A percentile compares a stretch with the other conserved stretches of the same genome.
phyloP scores from a whole-genome alignment of 176 grass and related monocot genomes.

The Typha latifolia region DNA sequence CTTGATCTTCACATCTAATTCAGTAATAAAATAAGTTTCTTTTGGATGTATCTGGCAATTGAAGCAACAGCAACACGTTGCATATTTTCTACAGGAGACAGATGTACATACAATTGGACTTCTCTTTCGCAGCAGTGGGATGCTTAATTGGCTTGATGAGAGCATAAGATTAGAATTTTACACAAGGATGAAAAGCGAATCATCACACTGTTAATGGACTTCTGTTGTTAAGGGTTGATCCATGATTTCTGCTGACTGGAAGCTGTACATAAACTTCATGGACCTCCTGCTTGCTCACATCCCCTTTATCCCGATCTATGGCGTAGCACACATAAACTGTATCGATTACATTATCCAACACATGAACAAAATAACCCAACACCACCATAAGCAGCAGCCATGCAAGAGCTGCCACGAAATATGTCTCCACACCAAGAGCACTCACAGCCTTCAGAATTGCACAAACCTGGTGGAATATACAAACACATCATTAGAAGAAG shows the following conservation, averaged over 20 bases:
- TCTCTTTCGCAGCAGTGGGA: too few species aligned
- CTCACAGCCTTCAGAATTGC: constrained; percentile 24
- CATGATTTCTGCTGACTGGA: constrained; percentile 33
- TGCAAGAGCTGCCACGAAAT: constrained; percentile 30
- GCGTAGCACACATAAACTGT: constrained; percentile 40
- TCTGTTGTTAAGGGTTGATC: constrained; percentile 1
- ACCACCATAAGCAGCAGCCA: constrained; percentile 33
- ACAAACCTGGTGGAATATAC: constrained; percentile 24
- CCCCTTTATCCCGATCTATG: constrained; percentile 43
- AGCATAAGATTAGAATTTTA: too few species aligned
- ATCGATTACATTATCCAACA: constrained; percentile 44
- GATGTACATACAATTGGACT: not conserved
- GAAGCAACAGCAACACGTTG: not conserved
- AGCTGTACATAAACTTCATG: constrained; percentile 35
- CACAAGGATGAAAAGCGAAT: not conserved
- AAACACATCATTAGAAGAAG: not conserved
- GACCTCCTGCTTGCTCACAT: constrained; percentile 26
- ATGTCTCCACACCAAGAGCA: constrained; percentile 26
- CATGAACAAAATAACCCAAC: constrained; percentile 34
- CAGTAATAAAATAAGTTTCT: too few species aligned
- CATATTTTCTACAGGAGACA: not conserved
- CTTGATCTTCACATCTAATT: too few species aligned
- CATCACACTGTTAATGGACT: not conserved
- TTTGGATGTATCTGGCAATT: too few species aligned
- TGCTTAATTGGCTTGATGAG: too few species aligned